A percentile compares a stretch with the other conserved stretches of the same genome.
phyloP scores from a whole-genome alignment of 1,284 basidiomycete species.

The Puccinia hordei region DNA sequence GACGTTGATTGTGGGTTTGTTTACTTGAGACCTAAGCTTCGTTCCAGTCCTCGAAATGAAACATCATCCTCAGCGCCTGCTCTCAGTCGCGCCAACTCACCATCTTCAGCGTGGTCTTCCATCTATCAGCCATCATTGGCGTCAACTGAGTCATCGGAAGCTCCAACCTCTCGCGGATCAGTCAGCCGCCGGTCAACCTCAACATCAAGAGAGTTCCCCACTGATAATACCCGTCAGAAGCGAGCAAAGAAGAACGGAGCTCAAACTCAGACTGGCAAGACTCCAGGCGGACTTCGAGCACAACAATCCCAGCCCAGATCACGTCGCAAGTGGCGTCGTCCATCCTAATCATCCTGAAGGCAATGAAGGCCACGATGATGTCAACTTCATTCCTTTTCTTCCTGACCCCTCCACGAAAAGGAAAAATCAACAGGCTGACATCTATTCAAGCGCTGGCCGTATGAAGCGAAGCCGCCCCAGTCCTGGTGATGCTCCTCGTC shows the following conservation, averaged over 20 bases:
- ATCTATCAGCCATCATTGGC: background rate
- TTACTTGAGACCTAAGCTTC: background rate
- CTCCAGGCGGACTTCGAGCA: background rate
- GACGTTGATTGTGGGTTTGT: conserved; percentile 7
- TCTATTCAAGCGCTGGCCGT: background rate
- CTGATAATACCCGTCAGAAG: background rate
- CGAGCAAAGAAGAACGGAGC: background rate
- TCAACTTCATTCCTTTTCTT: conserved; percentile 9
- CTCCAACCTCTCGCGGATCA: background rate
- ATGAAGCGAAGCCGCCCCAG: background rate
- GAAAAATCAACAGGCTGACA: background rate
- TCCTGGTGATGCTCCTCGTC: too few species aligned
- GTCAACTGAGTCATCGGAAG: background rate
- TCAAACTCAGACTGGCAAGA: background rate
- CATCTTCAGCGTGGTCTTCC: background rate
- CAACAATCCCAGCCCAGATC: background rate
- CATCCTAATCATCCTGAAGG: background rate
- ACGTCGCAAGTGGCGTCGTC: background rate
- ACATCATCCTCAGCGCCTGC: background rate
- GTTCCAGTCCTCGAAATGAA: background rate
- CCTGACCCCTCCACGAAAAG: background rate
- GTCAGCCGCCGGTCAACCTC: background rate
- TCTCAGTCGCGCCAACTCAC: background rate
- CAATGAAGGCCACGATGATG: too few species aligned
- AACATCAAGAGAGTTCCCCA: background rate